These are phyloP conservation scores for Apiotrichum laibachii DNA, from an alignment of 1,284 basidiomycete species.

Conservation along the genomic window DNA sequence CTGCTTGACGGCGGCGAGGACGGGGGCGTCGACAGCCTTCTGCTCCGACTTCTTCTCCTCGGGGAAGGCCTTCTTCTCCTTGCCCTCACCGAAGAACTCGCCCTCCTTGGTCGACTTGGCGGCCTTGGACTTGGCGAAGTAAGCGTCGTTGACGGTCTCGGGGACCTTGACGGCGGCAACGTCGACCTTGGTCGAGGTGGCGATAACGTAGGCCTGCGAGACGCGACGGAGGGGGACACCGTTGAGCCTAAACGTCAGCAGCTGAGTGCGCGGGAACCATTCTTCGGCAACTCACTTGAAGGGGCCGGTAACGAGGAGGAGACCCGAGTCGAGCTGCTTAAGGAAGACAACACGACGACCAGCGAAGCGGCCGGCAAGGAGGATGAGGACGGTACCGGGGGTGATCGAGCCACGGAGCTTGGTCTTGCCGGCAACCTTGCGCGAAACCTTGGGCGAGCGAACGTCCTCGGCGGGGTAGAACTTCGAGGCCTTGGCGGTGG, in stretches of 20 bases:
- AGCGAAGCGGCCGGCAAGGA: slow-evolving; percentile 95
- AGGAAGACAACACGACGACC: slow-evolving; percentile 98
- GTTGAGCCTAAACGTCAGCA: slow-evolving; percentile 60
- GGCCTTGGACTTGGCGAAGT: slow-evolving; percentile 80
- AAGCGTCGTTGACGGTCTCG: slow-evolving; percentile 89
- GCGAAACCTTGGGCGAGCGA: slow-evolving; percentile 81
- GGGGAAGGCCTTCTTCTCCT: slow-evolving; percentile 85
- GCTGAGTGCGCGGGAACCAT: not conserved
- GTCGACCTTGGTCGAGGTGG: slow-evolving; percentile 94
- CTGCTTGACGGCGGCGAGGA: slow-evolving; percentile 87
- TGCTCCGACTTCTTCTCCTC: slow-evolving; percentile 89
- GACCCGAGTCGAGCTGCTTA: slow-evolving; percentile 90
- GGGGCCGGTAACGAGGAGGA: slow-evolving; percentile 94
- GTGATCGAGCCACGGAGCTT: slow-evolving; percentile 83
- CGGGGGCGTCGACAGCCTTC: slow-evolving; percentile 78
- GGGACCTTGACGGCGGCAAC: slow-evolving; percentile 68
- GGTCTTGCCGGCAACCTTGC: slow-evolving; percentile 72
- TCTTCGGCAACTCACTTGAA: slow-evolving; percentile 63
- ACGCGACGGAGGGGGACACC: slow-evolving; percentile 97
- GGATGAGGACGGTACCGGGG: slow-evolving; percentile 92
- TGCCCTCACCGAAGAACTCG: slow-evolving; percentile 90
- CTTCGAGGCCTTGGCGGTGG: slow-evolving; percentile 76
- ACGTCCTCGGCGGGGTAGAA: slow-evolving; percentile 98
- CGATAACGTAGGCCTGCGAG: slow-evolving; percentile 99
- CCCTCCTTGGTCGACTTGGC: slow-evolving; percentile 81